These are phyloP conservation scores for Euphorbia pulcherrima DNA, from an alignment of 345 rosid species.

Conservation along the genomic window DNA sequence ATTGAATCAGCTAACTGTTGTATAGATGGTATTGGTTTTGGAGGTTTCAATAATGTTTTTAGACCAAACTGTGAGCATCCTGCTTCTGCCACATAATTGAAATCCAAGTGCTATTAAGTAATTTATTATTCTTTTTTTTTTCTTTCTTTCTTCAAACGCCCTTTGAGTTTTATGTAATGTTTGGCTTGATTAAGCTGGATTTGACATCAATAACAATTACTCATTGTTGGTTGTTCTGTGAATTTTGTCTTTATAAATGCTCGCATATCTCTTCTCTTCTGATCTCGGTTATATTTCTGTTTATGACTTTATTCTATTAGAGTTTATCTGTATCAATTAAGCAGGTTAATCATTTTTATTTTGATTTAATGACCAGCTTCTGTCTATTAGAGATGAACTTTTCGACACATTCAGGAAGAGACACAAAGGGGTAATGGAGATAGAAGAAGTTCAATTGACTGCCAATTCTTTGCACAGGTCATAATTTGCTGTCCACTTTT, in stretches of 20 bases:
- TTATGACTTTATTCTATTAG: neutral
- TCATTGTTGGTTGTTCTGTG: neutral
- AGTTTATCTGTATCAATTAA: neutral
- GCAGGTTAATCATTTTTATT: constrained; percentile 10
- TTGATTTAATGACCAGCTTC: constrained; percentile 47
- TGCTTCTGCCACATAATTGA: neutral
- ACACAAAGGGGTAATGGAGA: constrained; percentile 85
- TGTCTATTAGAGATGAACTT: constrained; percentile 87
- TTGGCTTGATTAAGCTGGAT: neutral
- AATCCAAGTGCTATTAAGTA: neutral
- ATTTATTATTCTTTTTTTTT: neutral
- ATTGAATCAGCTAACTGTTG: neutral
- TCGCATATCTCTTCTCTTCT: neutral
- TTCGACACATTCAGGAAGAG: constrained; percentile 93
- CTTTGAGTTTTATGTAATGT: neutral
- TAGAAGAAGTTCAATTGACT: constrained; percentile 83
- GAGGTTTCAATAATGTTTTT: neutral
- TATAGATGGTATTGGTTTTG: neutral
- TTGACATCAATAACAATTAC: neutral
- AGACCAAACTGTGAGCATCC: neutral
- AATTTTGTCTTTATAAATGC: neutral
- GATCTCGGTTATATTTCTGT: neutral
- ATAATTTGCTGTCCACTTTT: constrained; percentile 6
- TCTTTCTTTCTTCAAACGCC: neutral
- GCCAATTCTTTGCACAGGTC: constrained; percentile 80